phyloP scores from a whole-genome alignment of 2,329 filamentous ascomycete genomes.

The Pseudocercospora macadamiae region DNA sequence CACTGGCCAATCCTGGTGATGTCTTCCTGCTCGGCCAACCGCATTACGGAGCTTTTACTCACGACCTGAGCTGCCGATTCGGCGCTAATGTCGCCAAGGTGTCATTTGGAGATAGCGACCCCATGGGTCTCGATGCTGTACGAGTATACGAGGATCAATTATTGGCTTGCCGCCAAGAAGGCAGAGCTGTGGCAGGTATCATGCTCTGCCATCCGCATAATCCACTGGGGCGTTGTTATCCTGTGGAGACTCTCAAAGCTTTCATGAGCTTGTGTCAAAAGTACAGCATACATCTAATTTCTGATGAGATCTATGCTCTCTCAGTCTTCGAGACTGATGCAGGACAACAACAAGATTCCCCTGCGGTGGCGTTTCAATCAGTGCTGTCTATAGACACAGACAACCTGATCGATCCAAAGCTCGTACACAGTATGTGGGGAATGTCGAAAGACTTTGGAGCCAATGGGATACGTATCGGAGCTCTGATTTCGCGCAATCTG shows the following conservation, averaged over 20 bases:
- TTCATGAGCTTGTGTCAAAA: neutral
- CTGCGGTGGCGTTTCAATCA: neutral
- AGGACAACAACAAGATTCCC: neutral
- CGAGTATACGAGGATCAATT: neutral
- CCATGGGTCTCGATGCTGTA: neutral
- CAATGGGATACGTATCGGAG: neutral
- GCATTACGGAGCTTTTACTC: neutral
- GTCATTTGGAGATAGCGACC: neutral
- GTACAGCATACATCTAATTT: neutral
- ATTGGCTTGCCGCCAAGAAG: neutral
- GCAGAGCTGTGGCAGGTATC: neutral
- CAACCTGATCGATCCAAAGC: neutral
- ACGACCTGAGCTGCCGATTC: neutral
- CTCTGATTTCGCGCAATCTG: neutral
- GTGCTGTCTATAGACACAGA: neutral
- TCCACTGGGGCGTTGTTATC: slow-evolving; percentile 6
- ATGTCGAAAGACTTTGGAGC: slow-evolving; percentile 9
- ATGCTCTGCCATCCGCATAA: slow-evolving; percentile 5
- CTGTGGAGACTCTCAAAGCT: neutral
- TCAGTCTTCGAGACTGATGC: neutral
- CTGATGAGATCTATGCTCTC: slow-evolving; percentile 10
- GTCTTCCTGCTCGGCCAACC: neutral
- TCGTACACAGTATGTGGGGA: slow-evolving; percentile 6
- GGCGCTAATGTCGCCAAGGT: neutral
- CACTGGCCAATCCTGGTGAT: neutral